A percentile compares a stretch with the other conserved stretches of the same genome.
Conservation (phyloP, 371 early-diverging fungal species). For the Dichotomocladium elegans region DNA sequence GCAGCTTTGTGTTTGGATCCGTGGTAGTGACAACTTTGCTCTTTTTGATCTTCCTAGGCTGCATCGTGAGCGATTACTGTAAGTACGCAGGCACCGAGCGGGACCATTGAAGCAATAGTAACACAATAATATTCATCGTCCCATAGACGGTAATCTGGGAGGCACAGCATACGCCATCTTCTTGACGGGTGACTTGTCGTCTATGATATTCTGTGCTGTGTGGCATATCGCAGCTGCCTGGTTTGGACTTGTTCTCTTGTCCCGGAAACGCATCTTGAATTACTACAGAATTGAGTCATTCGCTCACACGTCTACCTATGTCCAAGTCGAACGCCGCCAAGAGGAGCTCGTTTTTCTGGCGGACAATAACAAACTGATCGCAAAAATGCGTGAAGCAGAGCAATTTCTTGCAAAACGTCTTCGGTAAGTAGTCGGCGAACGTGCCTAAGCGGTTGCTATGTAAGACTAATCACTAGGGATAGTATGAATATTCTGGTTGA, state of each 20-base stretch:
- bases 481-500: constrained; percentile 38
- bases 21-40: constrained; percentile 51
- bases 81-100: too few species aligned
- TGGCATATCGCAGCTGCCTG: constrained; percentile 68
- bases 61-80: constrained; percentile 55
- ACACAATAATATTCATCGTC: neutral
- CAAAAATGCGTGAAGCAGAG: constrained; percentile 29
- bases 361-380: constrained; percentile 32
- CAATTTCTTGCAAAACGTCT: constrained; percentile 10
- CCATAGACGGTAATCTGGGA: constrained; percentile 38
- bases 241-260: constrained; percentile 51
- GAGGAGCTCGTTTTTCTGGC: constrained; percentile 53
- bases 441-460: neutral
- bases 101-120: neutral
- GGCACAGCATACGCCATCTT: constrained; percentile 39
- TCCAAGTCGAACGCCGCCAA: constrained; percentile 62
- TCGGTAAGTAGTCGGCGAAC: constrained; percentile 5
- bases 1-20: constrained; percentile 47
- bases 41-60: constrained; percentile 60
- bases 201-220: constrained; percentile 59
- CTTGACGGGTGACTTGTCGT: constrained; percentile 51
- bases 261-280: constrained; percentile 44
- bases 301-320: constrained; percentile 41
- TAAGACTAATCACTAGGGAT: neutral
- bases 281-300: constrained; percentile 60